These are phyloP conservation scores for Lavandula angustifolia DNA, from an alignment of 257 asterid genomes.

Conservation along the genomic window DNA sequence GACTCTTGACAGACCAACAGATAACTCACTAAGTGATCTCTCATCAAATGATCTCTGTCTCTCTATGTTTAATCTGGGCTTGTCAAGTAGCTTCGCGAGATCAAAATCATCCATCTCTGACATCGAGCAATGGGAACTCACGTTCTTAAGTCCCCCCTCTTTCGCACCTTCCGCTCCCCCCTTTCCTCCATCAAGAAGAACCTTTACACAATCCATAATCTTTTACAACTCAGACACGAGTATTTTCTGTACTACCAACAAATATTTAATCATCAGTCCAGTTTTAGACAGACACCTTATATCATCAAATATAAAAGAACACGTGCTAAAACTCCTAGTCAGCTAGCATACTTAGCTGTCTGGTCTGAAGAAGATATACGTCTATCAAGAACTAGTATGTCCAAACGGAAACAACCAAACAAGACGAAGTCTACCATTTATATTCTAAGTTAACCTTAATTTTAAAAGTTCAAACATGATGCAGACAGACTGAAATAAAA, in stretches of 20 bases:
- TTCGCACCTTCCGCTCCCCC: conserved; percentile 41
- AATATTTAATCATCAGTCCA: conserved; percentile 23
- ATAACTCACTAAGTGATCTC: conserved; percentile 78
- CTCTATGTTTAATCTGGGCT: conserved; percentile 68
- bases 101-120: conserved; percentile 72
- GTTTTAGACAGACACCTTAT: neutral
- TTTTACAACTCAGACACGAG: conserved; percentile 23
- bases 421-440: neutral
- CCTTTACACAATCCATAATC: conserved; percentile 51
- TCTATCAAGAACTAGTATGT: neutral
- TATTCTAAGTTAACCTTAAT: conserved; percentile 1
- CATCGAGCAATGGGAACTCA: conserved; percentile 71
- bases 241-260: conserved; percentile 32
- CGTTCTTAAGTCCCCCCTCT: conserved; percentile 63
- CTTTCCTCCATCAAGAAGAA: conserved; percentile 41
- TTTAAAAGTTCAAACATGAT: neutral
- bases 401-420: neutral
- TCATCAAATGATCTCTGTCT: conserved; percentile 83
- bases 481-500: neutral
- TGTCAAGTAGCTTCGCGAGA: conserved; percentile 64
- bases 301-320: neutral
- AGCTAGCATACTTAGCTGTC: neutral
- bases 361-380: no score
- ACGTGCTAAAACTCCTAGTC: conserved; percentile 1
- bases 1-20: conserved; percentile 60